These are phyloP conservation scores for Rhynchosporium secalis DNA, from an alignment of 2,329 filamentous ascomycete species.

Conservation along the genomic window DNA sequence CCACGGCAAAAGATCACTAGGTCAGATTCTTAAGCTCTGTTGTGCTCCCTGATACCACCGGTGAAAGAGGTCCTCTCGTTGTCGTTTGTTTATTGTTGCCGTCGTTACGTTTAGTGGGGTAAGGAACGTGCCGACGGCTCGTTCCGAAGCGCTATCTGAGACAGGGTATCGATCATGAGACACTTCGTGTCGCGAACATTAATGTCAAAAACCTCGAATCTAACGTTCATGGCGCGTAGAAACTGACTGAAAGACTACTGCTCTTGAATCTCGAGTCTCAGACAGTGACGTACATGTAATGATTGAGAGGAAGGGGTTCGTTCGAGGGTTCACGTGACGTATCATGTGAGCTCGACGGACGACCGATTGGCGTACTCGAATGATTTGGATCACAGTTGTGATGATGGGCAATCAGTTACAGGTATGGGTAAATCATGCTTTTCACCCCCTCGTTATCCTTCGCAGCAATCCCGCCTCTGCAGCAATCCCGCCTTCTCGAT, in stretches of 20 bases:
- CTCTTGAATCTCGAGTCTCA: neutral
- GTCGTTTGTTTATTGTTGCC: conserved; percentile 2
- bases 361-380: neutral
- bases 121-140: conserved; percentile 2
- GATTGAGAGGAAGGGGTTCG: neutral
- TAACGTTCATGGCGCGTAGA: too few relatives aligned
- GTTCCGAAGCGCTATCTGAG: conserved; percentile 12
- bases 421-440: too few relatives aligned
- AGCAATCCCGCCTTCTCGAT: too few relatives aligned
- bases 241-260: too few relatives aligned
- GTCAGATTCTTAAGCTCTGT: neutral
- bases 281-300: neutral
- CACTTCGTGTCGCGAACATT: neutral
- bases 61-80: neutral
- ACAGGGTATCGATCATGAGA: conserved; percentile 13
- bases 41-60: neutral
- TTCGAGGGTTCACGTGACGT: neutral
- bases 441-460: too few relatives aligned
- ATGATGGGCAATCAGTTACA: too few relatives aligned
- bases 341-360: conserved; percentile 4
- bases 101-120: conserved; percentile 22
- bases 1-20: too few relatives aligned
- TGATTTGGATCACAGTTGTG: neutral
- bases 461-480: neutral
- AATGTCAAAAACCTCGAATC: neutral